A percentile compares a stretch with the other conserved stretches of the same genome.
Evolutionary conservation across 495 filamentous ascomycete species (phyloP).

Genomic region (Geopyxis carbonaria): DNA sequence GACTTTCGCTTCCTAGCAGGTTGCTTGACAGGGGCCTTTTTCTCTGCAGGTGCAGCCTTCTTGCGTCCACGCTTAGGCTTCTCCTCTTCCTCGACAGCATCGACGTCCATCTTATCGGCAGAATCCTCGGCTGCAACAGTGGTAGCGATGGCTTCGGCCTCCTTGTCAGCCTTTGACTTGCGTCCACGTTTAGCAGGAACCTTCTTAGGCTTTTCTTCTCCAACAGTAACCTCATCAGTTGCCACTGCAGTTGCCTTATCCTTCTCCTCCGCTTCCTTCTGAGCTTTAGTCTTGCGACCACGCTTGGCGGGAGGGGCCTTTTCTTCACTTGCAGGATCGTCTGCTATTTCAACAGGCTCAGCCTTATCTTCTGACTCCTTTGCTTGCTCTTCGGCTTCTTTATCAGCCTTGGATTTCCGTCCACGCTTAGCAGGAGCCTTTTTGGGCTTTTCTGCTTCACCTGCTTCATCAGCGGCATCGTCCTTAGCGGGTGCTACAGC

Average conservation of each 20-base stretch:
- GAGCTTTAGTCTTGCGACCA: background rate
- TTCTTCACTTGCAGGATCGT: background rate
- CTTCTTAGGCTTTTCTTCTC: background rate
- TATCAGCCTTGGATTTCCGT: slow-evolving; percentile 1
- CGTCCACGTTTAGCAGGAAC: slow-evolving; percentile 1
- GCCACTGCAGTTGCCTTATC: background rate
- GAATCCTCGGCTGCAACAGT: background rate
- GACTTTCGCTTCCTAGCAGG: too few species aligned
- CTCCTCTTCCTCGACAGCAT: background rate
- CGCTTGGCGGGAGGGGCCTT: background rate
- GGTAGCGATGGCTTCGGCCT: background rate
- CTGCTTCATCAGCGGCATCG: background rate
- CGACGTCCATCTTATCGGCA: background rate
- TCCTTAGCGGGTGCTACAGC: background rate
- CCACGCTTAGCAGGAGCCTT: slow-evolving; percentile 3
- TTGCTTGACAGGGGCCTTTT: background rate
- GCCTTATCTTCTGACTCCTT: background rate
- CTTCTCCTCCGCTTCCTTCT: background rate
- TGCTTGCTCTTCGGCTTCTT: background rate
- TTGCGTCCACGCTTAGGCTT: background rate
- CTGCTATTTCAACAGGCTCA: background rate
- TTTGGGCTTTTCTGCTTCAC: too few species aligned
- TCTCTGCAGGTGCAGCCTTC: background rate
- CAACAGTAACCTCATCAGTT: background rate
- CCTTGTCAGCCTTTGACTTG: background rate